phyloP scores from a whole-genome alignment of 2,329 filamentous ascomycete species.

The Clonostachys rhizophaga region DNA sequence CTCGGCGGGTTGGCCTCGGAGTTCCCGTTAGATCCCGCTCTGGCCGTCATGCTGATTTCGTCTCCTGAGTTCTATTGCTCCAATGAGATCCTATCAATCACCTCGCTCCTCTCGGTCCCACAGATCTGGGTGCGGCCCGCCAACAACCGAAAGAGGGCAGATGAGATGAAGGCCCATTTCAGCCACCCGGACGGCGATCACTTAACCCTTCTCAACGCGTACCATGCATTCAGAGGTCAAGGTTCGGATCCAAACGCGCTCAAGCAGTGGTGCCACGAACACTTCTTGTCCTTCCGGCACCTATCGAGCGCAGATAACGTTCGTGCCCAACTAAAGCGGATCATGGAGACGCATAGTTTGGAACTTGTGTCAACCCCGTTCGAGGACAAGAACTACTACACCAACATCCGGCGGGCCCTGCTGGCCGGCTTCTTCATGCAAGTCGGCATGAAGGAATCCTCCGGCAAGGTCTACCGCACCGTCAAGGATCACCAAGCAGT shows the following conservation, averaged over 20 bases:
- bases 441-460: constrained; percentile 87
- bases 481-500: constrained; percentile 97
- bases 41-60: constrained; percentile 97
- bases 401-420: constrained; percentile 89
- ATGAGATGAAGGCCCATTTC: constrained; percentile 96
- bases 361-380: constrained; percentile 87
- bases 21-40: constrained; percentile 87
- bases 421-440: constrained; percentile 99
- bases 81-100: constrained; percentile 95
- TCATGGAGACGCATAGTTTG: constrained; percentile 90
- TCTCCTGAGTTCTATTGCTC: constrained; percentile 98
- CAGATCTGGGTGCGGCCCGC: constrained; percentile 90
- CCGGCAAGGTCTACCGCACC: constrained; percentile 87
- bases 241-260: constrained; percentile 56
- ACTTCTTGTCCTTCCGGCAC: constrained; percentile 87
- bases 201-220: constrained; percentile 92
- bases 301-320: constrained; percentile 93
- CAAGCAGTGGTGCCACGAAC: constrained; percentile 94
- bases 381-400: constrained; percentile 96
- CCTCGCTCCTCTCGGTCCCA: constrained; percentile 87
- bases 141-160: constrained; percentile 79
- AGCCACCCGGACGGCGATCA: constrained; percentile 93
- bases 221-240: constrained; percentile 89
- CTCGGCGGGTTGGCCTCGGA: constrained; percentile 87
- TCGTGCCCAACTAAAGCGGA: constrained; percentile 82